Percentiles rank a stretch among this genome's conserved stretches.
These are phyloP conservation scores for Termitomyces sp. DNA, from an alignment of 768 basidiomycete genomes.

Conservation along the genomic window DNA sequence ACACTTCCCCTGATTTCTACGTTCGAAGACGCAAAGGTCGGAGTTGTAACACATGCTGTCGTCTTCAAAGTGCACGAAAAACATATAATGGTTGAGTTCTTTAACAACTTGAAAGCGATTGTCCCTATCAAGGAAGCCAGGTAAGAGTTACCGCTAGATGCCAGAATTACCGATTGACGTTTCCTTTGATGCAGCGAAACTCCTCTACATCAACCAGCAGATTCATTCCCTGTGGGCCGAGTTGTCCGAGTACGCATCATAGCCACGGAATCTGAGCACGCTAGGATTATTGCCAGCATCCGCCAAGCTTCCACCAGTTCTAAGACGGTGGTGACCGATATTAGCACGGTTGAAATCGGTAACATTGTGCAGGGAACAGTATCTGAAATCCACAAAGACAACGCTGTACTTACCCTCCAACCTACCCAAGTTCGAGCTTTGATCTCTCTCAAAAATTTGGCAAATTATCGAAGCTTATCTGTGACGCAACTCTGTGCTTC, in stretches of 20 bases:
- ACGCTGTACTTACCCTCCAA: slow-evolving; percentile 69
- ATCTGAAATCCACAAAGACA: slow-evolving; percentile 82
- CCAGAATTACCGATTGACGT: neutral
- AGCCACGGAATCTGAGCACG: slow-evolving; percentile 50
- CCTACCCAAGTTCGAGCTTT: slow-evolving; percentile 72
- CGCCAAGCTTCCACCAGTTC: slow-evolving; percentile 66
- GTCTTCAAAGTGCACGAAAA: slow-evolving; percentile 82
- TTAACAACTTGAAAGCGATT: slow-evolving; percentile 80
- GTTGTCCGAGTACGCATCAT: slow-evolving; percentile 83
- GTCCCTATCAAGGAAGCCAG: slow-evolving; percentile 81
- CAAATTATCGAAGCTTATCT: slow-evolving; percentile 69
- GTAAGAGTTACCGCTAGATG: slow-evolving; percentile 33
- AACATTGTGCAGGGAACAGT: slow-evolving; percentile 67
- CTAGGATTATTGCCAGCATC: slow-evolving; percentile 79
- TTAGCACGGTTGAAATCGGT: slow-evolving; percentile 75
- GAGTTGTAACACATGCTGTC: slow-evolving; percentile 74
- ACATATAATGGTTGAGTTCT: slow-evolving; percentile 83
- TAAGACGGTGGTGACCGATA: slow-evolving; percentile 49
- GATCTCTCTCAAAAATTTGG: slow-evolving; percentile 84
- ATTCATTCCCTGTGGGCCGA: slow-evolving; percentile 74
- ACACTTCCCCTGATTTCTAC: slow-evolving; percentile 63
- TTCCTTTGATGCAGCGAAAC: slow-evolving; percentile 53
- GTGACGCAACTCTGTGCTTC: slow-evolving; percentile 59
- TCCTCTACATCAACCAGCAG: slow-evolving; percentile 46
- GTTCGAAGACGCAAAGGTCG: slow-evolving; percentile 65